Evolutionary conservation across 352 stramenopile genomes (phyloP).

Genomic region (Phytophthora pinifolia): DNA sequence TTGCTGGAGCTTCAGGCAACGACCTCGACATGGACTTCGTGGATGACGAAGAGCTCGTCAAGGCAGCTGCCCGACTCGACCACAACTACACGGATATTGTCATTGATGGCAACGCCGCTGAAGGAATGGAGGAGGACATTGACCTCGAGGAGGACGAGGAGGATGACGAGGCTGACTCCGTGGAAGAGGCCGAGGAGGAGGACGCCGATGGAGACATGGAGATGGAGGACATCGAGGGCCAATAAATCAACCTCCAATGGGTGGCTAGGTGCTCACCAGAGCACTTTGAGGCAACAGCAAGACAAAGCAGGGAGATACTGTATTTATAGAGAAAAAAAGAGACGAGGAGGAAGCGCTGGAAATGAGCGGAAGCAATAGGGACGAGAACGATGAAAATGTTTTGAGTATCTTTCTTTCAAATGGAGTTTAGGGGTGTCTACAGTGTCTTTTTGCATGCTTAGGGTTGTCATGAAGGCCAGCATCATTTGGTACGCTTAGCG

Average conservation of each 20-base stretch:
- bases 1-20: slow-evolving; percentile 11
- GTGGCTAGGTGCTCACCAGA: slow-evolving; percentile 5
- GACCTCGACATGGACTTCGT: slow-evolving; percentile 74
- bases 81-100: slow-evolving; percentile 91
- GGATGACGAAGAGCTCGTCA: slow-evolving; percentile 86
- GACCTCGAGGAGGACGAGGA: slow-evolving; percentile 75
- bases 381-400: slow-evolving; percentile 22
- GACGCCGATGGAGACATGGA: slow-evolving; percentile 79
- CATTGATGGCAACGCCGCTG: slow-evolving; percentile 55
- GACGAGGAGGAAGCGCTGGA: slow-evolving; percentile 15
- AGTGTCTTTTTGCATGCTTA: no score
- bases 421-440: slow-evolving; percentile 31
- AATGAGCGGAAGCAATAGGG: slow-evolving; percentile 5
- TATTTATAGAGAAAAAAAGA: slow-evolving; percentile 68
- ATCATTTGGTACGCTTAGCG: slow-evolving; percentile 42
- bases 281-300: slow-evolving; percentile 8
- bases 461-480: no score
- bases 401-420: slow-evolving; percentile 38
- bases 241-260: slow-evolving; percentile 19
- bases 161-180: slow-evolving; percentile 59
- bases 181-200: slow-evolving; percentile 70
- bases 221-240: slow-evolving; percentile 55
- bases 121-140: slow-evolving; percentile 66
- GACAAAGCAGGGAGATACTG: slow-evolving; percentile 34
- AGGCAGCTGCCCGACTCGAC: slow-evolving; percentile 81